Percentiles rank a stretch among this genome's conserved stretches.
Evolutionary conservation across 2,329 filamentous ascomycete genomes (phyloP).

Genomic region (Diplodia intermedia): DNA sequence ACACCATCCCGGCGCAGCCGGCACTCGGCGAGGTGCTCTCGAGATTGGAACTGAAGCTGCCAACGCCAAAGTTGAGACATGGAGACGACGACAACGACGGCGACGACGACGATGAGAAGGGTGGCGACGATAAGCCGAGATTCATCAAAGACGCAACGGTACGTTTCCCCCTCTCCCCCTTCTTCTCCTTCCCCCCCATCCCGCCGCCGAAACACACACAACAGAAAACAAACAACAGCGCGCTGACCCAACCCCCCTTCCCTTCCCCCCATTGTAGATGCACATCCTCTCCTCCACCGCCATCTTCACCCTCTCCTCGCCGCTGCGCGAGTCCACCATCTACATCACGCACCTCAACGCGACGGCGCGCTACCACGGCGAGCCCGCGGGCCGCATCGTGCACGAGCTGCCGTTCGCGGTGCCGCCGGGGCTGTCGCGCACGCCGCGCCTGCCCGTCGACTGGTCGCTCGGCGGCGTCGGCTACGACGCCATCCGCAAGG

Average conservation of each 20-base stretch:
- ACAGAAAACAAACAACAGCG: too few species aligned
- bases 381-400: conserved; percentile 77
- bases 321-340: conserved; percentile 73
- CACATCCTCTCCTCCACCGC: conserved; percentile 88
- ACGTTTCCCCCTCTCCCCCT: conserved; percentile 36
- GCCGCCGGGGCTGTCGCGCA: conserved; percentile 73
- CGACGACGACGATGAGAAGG: conserved; percentile 46
- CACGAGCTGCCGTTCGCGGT: conserved; percentile 78
- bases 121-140: conserved; percentile 56
- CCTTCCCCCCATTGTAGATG: conserved; percentile 54
- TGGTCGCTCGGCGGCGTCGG: conserved; percentile 81
- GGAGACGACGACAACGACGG: conserved; percentile 49
- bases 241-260: background rate
- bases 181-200: background rate
- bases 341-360: conserved; percentile 83
- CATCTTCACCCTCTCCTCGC: conserved; percentile 81
- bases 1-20: conserved; percentile 76
- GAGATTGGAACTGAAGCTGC: conserved; percentile 72
- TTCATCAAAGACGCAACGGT: conserved; percentile 84
- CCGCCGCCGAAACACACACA: too few species aligned
- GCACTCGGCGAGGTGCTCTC: conserved; percentile 75
- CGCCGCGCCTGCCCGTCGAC: conserved; percentile 80
- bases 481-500: conserved; percentile 79
- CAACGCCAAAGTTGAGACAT: conserved; percentile 69
- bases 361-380: conserved; percentile 82